Base-by-base conservation (phyloP, 768 basidiomycete species). In the Ephemerocybe angulata region DNA sequence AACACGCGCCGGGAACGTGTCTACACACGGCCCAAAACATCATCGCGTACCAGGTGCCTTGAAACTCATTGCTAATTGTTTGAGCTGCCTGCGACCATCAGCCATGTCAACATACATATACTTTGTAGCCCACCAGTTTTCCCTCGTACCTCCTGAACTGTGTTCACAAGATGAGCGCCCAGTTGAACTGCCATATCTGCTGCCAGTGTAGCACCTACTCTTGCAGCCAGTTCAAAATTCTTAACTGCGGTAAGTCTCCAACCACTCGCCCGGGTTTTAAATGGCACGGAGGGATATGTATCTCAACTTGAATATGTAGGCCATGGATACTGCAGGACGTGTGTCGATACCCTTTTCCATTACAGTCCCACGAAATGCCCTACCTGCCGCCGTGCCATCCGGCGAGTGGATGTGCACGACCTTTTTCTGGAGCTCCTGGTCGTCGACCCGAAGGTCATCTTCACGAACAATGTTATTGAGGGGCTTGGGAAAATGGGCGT, bases 291-390 rank as follows among this genome's bases (percentile, higher is more conserved):
- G 15, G 31, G 38, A 22, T 52, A 30, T 54, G n/a, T n/a, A n/a
- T n/a, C n/a, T n/a, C n/a, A n/a, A n/a, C n/a, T n/a, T n/a, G n/a
- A n/a, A n/a, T n/a, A n/a, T n/a, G 47, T 47, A 76, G 77, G 77
- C 11, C 77, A 78, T 56, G 74, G 75, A n/a, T 75, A 68, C 53
- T 79, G 77, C 50, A 56, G 48, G 6, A 51, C 58, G n/a, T 79
- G 76, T 57, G 64, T 67, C 19, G n/a, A 46, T 24, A 12, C 44
- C 51, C 22, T 27, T 25, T 50, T 40, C 24, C n/a, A 15, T 19
- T 19, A 24, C 30, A 24, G 38, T n/a, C 27, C 19, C 6, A 55
- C 62, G 15, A 58, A 58, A 52, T 69, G 68, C 43, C 68, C 68
- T 30, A 56, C 58, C 22, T 70, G 68, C 44, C 57, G 68, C 30